Evolutionary conservation across 2,329 filamentous ascomycete species (phyloP), one percentile per base, ranked within the genome.

Genomic region (Exophiala phaeomuriformis): DNA sequence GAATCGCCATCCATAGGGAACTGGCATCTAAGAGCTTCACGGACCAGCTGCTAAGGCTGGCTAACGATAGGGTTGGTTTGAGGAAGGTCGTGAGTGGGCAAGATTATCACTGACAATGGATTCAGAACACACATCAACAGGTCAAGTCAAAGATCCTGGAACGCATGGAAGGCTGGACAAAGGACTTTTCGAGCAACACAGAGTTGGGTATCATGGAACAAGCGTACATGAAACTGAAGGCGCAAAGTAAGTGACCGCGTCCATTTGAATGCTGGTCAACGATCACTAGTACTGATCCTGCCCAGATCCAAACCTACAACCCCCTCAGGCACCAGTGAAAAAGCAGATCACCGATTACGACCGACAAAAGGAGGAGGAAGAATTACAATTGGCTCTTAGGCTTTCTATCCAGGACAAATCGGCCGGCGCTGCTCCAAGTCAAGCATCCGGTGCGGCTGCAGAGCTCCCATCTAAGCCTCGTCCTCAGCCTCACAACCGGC

Each of bases 131-230:
- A 49, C 93, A 97, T 70, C 85, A 86, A 67, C 89, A 95, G 70
- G 93, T 98, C 68, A 97, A 97, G 73, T 83, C 88, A 60, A 97
- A 96, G 79, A 95, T 98, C 61, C 73, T 97, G 55, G 91, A 97
- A 76, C 84, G 90, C 62, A 97, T 97, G 89, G 85, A 87, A 69
- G 88, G 91, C 61, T 98, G 93, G 93, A 84, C 86, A 53, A 88
- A 93, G 65, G 95, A 96, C 88, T 97, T 97, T 69, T 81, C 82
- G 64, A 84, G 80, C 56, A 89, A 96, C 67, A 81, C 90, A 7
- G 91, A 96, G 67, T 80, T 98, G 56, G 93, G 93, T 12, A 95
- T 98, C 68, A 98, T 98, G 93, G 86, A 90, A 69, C 88, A 95
- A 66, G 90, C 91, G 55, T 97, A 91, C 71, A 84, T 84, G 73